phyloP scores from a whole-genome alignment of 2,329 filamentous ascomycete species.

The Sporothrix sp. region DNA sequence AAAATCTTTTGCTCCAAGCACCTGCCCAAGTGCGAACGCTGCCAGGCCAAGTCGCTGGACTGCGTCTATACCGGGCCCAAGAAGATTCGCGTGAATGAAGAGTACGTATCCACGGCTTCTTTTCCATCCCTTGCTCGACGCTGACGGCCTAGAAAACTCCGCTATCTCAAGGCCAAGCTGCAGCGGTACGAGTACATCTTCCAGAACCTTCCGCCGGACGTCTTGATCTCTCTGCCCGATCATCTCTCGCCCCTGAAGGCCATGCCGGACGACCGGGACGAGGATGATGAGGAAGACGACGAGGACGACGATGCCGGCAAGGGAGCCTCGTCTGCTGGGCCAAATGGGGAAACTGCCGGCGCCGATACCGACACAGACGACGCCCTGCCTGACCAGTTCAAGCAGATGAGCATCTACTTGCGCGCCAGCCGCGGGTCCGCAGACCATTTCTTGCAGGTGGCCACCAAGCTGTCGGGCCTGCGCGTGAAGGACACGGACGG shows the following conservation, averaged over 20 bases:
- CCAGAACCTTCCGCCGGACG: constrained; percentile 1
- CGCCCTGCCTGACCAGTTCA: constrained; percentile 10
- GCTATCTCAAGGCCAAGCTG: constrained; percentile 12
- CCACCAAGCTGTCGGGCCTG: constrained; percentile 26
- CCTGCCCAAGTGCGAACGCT: constrained; percentile 15
- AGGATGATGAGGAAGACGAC: not conserved
- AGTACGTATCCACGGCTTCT: not conserved
- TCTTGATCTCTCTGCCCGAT: not conserved
- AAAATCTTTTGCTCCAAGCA: constrained; percentile 18
- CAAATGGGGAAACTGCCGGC: no score
- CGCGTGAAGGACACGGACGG: not conserved
- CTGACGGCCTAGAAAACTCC: constrained; percentile 10
- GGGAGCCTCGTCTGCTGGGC: no score
- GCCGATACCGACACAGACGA: constrained; percentile 3
- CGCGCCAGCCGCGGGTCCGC: constrained; percentile 26
- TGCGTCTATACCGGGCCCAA: constrained; percentile 16
- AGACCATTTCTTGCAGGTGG: constrained; percentile 30
- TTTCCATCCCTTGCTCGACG: not conserved
- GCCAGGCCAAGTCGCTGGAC: constrained; percentile 9
- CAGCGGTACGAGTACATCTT: constrained; percentile 14
- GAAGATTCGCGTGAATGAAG: constrained; percentile 16
- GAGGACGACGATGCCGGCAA: constrained; percentile 1
- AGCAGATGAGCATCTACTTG: constrained; percentile 22
- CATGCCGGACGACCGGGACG: not conserved
- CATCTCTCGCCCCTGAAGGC: not conserved